These are phyloP conservation scores for Zygosaccharomyces pseudobailii DNA, from an alignment of 1,139 yeast genomes.

Conservation along the genomic window DNA sequence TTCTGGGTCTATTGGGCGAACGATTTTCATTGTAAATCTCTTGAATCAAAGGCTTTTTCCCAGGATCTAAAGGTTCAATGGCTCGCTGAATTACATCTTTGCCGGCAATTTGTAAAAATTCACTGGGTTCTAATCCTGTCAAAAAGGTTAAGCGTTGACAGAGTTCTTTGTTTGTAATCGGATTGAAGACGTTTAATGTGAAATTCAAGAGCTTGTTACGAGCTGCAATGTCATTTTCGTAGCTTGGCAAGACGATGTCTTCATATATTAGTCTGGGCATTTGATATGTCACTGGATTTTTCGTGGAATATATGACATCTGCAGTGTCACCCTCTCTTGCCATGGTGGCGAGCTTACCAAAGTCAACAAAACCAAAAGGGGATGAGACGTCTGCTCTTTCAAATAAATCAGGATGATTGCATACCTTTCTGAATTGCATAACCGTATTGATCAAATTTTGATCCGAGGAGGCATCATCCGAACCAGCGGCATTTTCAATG, in stretches of 20 bases:
- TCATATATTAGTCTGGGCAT: constrained; percentile 70
- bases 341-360: constrained; percentile 68
- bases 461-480: constrained; percentile 51
- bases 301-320: constrained; percentile 62
- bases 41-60: constrained; percentile 35
- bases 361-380: constrained; percentile 67
- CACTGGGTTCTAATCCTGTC: constrained; percentile 40
- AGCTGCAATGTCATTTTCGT: constrained; percentile 44
- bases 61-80: constrained; percentile 41
- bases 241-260: constrained; percentile 59
- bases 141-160: constrained; percentile 46
- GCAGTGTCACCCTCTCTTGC: constrained; percentile 52
- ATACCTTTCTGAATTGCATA: constrained; percentile 97
- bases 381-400: constrained; percentile 94
- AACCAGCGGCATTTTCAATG: constrained; percentile 64
- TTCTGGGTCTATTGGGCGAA: constrained; percentile 10
- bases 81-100: constrained; percentile 53
- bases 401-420: constrained; percentile 96
- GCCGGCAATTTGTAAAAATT: constrained; percentile 41
- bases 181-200: constrained; percentile 24
- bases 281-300: constrained; percentile 51
- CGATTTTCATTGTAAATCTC: constrained; percentile 40
- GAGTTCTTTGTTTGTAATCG: constrained; percentile 19
- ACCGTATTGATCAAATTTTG: constrained; percentile 89
- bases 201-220: constrained; percentile 39